Conservation (phyloP, 2,329 filamentous ascomycete species). For the Calonectria multiphialidica region DNA sequence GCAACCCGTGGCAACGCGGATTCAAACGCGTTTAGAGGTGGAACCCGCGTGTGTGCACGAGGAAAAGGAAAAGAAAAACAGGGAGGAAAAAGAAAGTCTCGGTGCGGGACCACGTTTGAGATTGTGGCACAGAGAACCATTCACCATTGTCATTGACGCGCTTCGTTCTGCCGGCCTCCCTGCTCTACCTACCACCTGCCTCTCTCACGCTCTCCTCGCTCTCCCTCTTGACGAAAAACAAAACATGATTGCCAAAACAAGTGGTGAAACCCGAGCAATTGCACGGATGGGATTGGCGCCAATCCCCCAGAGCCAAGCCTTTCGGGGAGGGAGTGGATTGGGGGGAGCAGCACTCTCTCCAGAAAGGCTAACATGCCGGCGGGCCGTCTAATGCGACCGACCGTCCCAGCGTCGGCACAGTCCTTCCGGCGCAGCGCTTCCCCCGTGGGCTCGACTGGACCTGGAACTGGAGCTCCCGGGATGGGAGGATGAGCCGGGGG, state of each 20-base stretch:
- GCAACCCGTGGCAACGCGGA: no score
- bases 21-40: no score
- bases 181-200: no score
- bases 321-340: no score
- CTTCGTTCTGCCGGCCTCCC: neutral
- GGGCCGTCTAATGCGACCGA: conserved; percentile 5
- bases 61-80: no score
- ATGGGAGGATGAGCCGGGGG: no score
- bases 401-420: neutral
- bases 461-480: no score
- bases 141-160: neutral
- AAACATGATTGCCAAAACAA: no score
- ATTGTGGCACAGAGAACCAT: neutral
- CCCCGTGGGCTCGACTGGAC: neutral
- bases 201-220: neutral
- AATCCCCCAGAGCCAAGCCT: neutral
- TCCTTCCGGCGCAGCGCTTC: neutral
- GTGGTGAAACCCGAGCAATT: neutral
- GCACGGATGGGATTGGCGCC: neutral
- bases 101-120: neutral
- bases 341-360: no score
- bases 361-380: neutral
- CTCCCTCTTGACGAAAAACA: no score
- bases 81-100: neutral
- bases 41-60: no score